These are phyloP conservation scores for Naganishia onofrii DNA, from an alignment of 768 basidiomycete genomes.

Conservation along the genomic window DNA sequence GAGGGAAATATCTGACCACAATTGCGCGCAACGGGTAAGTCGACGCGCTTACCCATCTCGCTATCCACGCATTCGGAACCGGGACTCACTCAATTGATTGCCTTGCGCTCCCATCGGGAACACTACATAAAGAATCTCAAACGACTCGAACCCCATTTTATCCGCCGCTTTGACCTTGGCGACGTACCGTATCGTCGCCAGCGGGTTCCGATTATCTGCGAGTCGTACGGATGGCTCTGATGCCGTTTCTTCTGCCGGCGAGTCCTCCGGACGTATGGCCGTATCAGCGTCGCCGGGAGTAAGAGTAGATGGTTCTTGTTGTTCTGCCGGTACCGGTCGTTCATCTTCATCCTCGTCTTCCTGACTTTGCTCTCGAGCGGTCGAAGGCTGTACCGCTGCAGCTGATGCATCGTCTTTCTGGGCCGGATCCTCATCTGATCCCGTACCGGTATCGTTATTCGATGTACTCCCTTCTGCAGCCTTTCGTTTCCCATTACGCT, in stretches of 20 bases:
- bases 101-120: conserved; percentile 25
- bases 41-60: not conserved
- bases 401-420: not conserved
- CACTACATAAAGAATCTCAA: not conserved
- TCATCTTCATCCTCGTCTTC: not conserved
- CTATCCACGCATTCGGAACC: not conserved
- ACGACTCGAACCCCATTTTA: not conserved
- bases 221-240: not conserved
- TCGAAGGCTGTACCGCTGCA: not conserved
- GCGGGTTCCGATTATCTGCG: conserved; percentile 11
- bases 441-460: not conserved
- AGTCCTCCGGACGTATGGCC: no score
- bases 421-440: not conserved
- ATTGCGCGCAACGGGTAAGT: not conserved
- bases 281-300: not conserved
- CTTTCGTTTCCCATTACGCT: not conserved
- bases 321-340: not conserved
- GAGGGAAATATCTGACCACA: conserved; percentile 13
- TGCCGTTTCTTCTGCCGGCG: not conserved
- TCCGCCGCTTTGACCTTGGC: not conserved
- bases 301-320: not conserved
- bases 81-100: conserved; percentile 19
- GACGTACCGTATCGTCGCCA: conserved; percentile 1
- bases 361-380: not conserved
- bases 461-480: not conserved